Percentiles rank a stretch among this genome's conserved stretches.
Evolutionary conservation across 2,329 filamentous ascomycete species (phyloP).

Genomic region (Aspergillus pseudotamarii): DNA sequence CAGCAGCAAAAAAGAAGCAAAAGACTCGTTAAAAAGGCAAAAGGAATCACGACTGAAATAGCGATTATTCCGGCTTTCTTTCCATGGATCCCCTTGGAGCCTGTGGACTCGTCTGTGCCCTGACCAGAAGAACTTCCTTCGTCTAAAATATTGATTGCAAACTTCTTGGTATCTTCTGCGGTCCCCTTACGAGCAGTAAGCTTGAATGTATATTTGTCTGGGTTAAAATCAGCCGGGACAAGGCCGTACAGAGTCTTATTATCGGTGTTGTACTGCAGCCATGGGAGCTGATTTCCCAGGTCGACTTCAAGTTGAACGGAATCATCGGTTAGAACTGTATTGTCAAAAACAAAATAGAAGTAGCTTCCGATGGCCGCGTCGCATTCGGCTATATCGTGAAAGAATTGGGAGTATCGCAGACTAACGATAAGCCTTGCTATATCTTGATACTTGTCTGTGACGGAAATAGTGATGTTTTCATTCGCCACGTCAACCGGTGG

Average conservation of each 20-base stretch:
- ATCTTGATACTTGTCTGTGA: constrained; percentile 63
- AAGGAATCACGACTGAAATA: constrained; percentile 39
- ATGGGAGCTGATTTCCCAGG: constrained; percentile 45
- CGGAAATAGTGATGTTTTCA: constrained; percentile 64
- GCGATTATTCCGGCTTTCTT: constrained; percentile 43
- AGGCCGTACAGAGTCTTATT: constrained; percentile 52
- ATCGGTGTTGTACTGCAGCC: constrained; percentile 53
- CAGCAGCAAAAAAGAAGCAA: constrained; percentile 39
- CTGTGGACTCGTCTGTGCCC: constrained; percentile 21
- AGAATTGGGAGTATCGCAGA: constrained; percentile 48
- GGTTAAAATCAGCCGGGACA: constrained; percentile 46
- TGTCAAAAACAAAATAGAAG: constrained; percentile 53
- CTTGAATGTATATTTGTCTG: constrained; percentile 45
- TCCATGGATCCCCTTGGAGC: constrained; percentile 19
- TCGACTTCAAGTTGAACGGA: constrained; percentile 48
- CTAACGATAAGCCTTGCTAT: constrained; percentile 60
- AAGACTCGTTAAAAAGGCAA: constrained; percentile 31
- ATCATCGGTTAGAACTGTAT: constrained; percentile 44
- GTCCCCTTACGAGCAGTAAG: constrained; percentile 47
- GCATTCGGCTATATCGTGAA: constrained; percentile 48
- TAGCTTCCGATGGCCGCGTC: constrained; percentile 53
- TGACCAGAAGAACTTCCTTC: constrained; percentile 20
- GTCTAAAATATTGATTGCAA: constrained; percentile 44
- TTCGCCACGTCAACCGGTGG: constrained; percentile 62
- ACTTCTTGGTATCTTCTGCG: constrained; percentile 45